phyloP scores from a whole-genome alignment of 352 stramenopile species.

The Pythium phragmitis region DNA sequence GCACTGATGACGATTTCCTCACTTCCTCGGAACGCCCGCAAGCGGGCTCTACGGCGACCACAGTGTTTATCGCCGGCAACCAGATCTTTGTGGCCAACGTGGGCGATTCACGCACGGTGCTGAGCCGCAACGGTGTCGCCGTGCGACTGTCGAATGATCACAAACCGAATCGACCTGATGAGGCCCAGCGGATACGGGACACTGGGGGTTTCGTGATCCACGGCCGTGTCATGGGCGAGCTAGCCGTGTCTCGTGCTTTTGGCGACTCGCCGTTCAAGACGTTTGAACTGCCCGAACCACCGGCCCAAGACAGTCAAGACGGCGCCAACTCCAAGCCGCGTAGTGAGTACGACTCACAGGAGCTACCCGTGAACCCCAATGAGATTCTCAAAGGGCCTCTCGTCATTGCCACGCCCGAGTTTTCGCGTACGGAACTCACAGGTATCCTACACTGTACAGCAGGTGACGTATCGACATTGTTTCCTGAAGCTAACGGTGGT shows the following conservation, averaged over 20 bases:
- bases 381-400: conserved; percentile 83
- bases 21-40: conserved; percentile 61
- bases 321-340: conserved; percentile 45
- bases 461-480: neutral
- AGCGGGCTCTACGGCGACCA: conserved; percentile 93
- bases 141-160: conserved; percentile 95
- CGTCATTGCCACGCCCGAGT: conserved; percentile 77
- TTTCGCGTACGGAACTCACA: conserved; percentile 70
- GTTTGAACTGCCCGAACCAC: conserved; percentile 62
- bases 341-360: conserved; percentile 76
- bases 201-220: conserved; percentile 90
- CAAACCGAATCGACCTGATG: conserved; percentile 92
- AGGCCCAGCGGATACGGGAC: conserved; percentile 94
- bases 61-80: conserved; percentile 91
- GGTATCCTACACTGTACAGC: conserved; percentile 23
- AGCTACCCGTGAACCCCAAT: conserved; percentile 78
- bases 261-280: conserved; percentile 97
- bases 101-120: conserved; percentile 93
- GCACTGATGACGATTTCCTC: conserved; percentile 73
- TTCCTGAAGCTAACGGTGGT: neutral
- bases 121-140: conserved; percentile 87
- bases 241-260: conserved; percentile 81
- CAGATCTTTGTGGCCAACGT: conserved; percentile 96
- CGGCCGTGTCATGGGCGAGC: conserved; percentile 92
- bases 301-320: conserved; percentile 20